phyloP scores from a whole-genome alignment of 192 early-diverging fungal species.

The Allomyces macrogynus region DNA sequence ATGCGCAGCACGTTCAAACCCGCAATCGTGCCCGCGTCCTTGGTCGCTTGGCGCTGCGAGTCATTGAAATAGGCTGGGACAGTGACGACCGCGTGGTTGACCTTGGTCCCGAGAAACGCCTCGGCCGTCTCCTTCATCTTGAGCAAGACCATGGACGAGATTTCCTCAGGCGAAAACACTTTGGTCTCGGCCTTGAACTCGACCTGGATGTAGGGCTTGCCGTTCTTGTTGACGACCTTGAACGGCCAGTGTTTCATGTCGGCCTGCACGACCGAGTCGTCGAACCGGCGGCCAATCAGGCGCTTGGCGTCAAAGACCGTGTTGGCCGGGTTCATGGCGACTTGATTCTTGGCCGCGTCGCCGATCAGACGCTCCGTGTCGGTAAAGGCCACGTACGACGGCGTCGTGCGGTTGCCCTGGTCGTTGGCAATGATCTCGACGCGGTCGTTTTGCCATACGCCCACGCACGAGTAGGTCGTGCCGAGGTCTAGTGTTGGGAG shows the following conservation, averaged over 20 bases:
- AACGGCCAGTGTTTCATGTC: slow-evolving; percentile 99
- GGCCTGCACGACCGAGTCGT: slow-evolving; percentile 79
- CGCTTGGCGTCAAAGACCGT: slow-evolving; percentile 98
- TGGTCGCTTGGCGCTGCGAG: slow-evolving; percentile 98
- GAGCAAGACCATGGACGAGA: slow-evolving; percentile 89
- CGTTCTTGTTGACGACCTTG: slow-evolving; percentile 72
- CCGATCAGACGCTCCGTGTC: slow-evolving; percentile 96
- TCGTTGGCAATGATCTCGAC: slow-evolving; percentile 98
- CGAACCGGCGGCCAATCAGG: slow-evolving; percentile 87
- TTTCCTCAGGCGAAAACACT: slow-evolving; percentile 86
- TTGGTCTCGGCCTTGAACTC: slow-evolving; percentile 96
- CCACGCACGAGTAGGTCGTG: slow-evolving; percentile 89
- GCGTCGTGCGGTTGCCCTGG: slow-evolving; percentile 97
- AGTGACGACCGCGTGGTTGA: slow-evolving; percentile 85
- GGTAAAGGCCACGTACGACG: slow-evolving; percentile 91
- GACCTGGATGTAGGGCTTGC: slow-evolving; percentile 77
- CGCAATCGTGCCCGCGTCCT: slow-evolving; percentile 92
- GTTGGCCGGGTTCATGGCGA: slow-evolving; percentile 94
- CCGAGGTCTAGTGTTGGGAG: slow-evolving; percentile 98
- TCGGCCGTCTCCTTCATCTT: slow-evolving; percentile 99
- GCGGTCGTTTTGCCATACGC: slow-evolving; percentile 43
- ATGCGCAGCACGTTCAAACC: slow-evolving; percentile 97
- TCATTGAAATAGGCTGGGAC: slow-evolving; percentile 99
- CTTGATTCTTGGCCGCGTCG: slow-evolving; percentile 98
- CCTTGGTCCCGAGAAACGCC: slow-evolving; percentile 61